Base-by-base conservation (phyloP, 2,329 filamentous ascomycete genomes). In the Aureobasidium melanogenum region DNA sequence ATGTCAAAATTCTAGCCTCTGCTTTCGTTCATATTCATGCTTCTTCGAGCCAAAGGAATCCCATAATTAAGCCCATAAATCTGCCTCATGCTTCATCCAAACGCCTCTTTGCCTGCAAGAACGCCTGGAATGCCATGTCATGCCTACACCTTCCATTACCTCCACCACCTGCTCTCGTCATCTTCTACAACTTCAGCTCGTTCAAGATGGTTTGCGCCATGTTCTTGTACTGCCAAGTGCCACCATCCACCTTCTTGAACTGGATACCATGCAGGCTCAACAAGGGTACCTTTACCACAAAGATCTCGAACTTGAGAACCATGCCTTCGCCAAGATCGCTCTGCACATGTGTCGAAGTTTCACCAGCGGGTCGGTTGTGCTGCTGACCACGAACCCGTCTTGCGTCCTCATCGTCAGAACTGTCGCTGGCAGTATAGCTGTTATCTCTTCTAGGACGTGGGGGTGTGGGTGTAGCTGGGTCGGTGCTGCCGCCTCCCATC, bases 181-280 rank as follows among this genome's bases (percentile, higher is more conserved):
- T 41, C 17, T 4, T 48, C 62, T 66, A 96, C 65, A 97, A 82
- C 71, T 86, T 86, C 67, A 99, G 77, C 73, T 94, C 91, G 70
- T 88, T 85, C 67, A 99, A 79, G 69, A 99, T 97, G 69, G 91
- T 91, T 75, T 96, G 92, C 38, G 94, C 94, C 91, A 97, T 95
- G 70, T 90, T 93, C 79, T 97, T 96, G 77, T 96, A 99, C 74
- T 97, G 92, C 92, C 93, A 97, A 62, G 94, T 97, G 63, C 95
- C 93, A 38, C 94, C 93, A 62, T 89, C 85, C 67, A 97, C 87
- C 72, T 94, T 91, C 81, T 99, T 99, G 79, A 99, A 99, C 73
- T 97, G 94, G 64, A 99, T 92, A 52, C 94, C 94, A 71, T 99
- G 93, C 62, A 99, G 77, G 44, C 88, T 91, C 63, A 99, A 85